Evolutionary conservation across 345 rosid species (phyloP).

Genomic region (Dipteronia dyeriana): DNA sequence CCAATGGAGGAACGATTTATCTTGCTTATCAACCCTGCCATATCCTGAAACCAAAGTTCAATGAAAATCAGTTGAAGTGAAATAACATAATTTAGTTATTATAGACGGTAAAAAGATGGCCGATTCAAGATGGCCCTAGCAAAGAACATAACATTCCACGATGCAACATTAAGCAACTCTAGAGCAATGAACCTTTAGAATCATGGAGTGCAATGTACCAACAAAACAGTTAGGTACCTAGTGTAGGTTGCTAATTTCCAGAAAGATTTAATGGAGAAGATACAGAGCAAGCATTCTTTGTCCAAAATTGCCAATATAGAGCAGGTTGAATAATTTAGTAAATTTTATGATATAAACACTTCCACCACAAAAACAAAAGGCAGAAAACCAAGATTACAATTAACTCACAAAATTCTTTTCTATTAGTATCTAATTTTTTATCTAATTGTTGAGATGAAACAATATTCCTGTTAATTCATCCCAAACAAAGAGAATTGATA

Average conservation of each 20-base stretch:
- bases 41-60: constrained; percentile 59
- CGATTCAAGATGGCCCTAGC: constrained; percentile 9
- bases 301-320: constrained; percentile 3
- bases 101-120: not conserved
- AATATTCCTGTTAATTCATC: constrained; percentile 4
- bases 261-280: not conserved
- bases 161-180: not conserved
- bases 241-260: not conserved
- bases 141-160: constrained; percentile 1
- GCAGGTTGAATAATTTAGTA: not conserved
- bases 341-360: not conserved
- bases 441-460: not conserved
- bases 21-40: constrained; percentile 99
- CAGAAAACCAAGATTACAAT: not conserved
- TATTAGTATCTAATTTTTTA: not conserved
- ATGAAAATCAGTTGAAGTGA: constrained; percentile 23
- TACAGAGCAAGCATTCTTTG: not conserved
- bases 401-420: not conserved
- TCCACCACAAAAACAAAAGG: constrained; percentile 7
- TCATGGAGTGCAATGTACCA: not conserved
- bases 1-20: constrained; percentile 97
- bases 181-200: constrained; percentile 6
- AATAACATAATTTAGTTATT: constrained; percentile 4
- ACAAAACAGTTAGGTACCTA: not conserved
- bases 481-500: not conserved